Evolutionary conservation across 305 asterid genomes (phyloP).

Genomic region (Solanum hybrid): DNA sequence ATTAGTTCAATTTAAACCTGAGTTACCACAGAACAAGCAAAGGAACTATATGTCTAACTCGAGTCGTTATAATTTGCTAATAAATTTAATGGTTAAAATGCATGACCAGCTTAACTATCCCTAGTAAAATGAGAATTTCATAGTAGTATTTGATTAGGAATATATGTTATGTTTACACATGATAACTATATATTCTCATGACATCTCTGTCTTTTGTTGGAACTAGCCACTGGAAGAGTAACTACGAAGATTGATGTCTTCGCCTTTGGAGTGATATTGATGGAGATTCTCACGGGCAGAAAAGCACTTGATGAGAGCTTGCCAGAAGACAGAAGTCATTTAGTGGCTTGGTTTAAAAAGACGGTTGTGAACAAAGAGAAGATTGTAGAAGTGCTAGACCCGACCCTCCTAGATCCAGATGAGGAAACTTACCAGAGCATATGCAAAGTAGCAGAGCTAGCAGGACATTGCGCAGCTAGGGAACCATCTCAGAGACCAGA

Average conservation of each 20-base stretch:
- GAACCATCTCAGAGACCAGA: slow-evolving; percentile 70
- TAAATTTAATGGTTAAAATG: neutral
- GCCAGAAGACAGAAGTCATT: slow-evolving; percentile 54
- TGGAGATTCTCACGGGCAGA: slow-evolving; percentile 72
- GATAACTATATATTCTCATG: neutral
- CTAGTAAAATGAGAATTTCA: neutral
- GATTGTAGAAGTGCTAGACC: slow-evolving; percentile 36
- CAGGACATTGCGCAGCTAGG: slow-evolving; percentile 70
- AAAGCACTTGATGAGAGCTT: slow-evolving; percentile 58
- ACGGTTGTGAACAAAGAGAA: slow-evolving; percentile 33
- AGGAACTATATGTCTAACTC: neutral
- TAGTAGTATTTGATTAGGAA: neutral
- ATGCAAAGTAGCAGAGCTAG: slow-evolving; percentile 54
- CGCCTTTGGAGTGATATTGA: slow-evolving; percentile 79
- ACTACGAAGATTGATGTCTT: slow-evolving; percentile 75
- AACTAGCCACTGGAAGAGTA: slow-evolving; percentile 76
- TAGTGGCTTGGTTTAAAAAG: slow-evolving; percentile 64
- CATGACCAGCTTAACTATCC: neutral
- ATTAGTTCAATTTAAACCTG: neutral
- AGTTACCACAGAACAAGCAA: neutral
- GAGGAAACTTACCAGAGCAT: slow-evolving; percentile 45
- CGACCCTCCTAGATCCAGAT: slow-evolving; percentile 32
- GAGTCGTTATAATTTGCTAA: neutral
- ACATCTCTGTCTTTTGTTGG: neutral
- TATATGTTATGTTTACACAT: neutral